phyloP scores from a whole-genome alignment of 2,329 filamentous ascomycete genomes.

The Fusarium fujikuroi region DNA sequence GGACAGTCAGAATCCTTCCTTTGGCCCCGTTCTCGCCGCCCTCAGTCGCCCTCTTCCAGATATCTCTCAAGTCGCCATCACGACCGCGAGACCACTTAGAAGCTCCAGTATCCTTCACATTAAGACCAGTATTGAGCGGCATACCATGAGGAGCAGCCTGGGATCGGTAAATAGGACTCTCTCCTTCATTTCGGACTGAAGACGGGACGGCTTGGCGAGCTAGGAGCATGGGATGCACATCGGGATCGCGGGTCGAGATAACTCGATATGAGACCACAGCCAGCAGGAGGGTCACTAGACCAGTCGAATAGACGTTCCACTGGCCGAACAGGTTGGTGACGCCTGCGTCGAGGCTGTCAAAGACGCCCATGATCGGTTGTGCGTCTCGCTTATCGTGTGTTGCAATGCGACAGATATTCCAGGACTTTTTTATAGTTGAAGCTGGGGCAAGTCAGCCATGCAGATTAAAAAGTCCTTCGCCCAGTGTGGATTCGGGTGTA shows the following conservation, averaged over 20 bases:
- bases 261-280: constrained; percentile 77
- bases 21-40: constrained; percentile 73
- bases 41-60: constrained; percentile 81
- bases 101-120: constrained; percentile 81
- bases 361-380: constrained; percentile 51
- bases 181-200: constrained; percentile 81
- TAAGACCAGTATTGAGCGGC: constrained; percentile 79
- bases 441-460: background rate
- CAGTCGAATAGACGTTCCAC: constrained; percentile 85
- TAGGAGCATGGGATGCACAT: constrained; percentile 91
- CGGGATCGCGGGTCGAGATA: constrained; percentile 79
- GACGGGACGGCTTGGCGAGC: constrained; percentile 84
- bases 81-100: constrained; percentile 86
- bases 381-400: background rate
- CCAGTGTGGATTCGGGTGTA: background rate
- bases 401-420: constrained; percentile 7
- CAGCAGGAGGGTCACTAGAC: constrained; percentile 72
- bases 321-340: constrained; percentile 76
- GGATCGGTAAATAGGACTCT: constrained; percentile 88
- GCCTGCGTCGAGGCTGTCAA: constrained; percentile 75
- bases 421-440: background rate
- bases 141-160: constrained; percentile 87
- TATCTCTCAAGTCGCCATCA: constrained; percentile 89
- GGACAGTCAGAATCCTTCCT: constrained; percentile 80
- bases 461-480: background rate